Base-by-base conservation (phyloP, 164 flowering plant species). In the Vitis cinerea region DNA sequence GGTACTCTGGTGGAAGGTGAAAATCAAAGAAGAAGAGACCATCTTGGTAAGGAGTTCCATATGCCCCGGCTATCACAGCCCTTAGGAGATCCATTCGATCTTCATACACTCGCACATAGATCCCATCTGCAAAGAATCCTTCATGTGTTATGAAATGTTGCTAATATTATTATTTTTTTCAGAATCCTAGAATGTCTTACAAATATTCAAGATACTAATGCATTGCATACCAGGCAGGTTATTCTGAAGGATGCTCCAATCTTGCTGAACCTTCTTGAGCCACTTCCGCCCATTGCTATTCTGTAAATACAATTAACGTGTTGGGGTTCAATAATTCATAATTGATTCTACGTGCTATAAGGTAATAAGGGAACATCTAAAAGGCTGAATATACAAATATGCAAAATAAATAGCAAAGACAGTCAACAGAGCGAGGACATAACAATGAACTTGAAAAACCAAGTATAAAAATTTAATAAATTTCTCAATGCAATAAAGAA, bases 11-110 rank as follows among this genome's bases (percentile, higher is more conserved):
- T 15, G 99, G 97, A 78, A 96, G 98, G 70, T 90, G 90, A 78
- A 96, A 92, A 78, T 96, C 99, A 76, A 96, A 96, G 84, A 96
- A 88, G 81, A 93, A 96, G 62, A 96, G 90, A n/a, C 99, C 99
- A 84, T 96, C 99, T 80, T 96, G 99, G 74, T 96, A 96, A 56
- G 99, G 99, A 53, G 99, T 92, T 63, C 97, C 99, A 80, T 90
- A 92, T 68, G 98, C 94, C 77, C 99, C 99, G 74, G 87, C 91
- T 61, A 96, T 90, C 17, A 85, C 97, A 44, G 97, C 98, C 78
- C 98, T 88, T 72, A 96, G 67, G 31, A 96, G 89, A 87, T 96
- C 99, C 99, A 96, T 96, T 48, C 97, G 82, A 77, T 96, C 98
- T 82, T 96, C 99, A 75, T 92, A 93, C 66, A 87, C 97, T 37